These are phyloP conservation scores for Ogataea degrootiae DNA, from an alignment of 805 yeast species.

Conservation along the genomic window DNA sequence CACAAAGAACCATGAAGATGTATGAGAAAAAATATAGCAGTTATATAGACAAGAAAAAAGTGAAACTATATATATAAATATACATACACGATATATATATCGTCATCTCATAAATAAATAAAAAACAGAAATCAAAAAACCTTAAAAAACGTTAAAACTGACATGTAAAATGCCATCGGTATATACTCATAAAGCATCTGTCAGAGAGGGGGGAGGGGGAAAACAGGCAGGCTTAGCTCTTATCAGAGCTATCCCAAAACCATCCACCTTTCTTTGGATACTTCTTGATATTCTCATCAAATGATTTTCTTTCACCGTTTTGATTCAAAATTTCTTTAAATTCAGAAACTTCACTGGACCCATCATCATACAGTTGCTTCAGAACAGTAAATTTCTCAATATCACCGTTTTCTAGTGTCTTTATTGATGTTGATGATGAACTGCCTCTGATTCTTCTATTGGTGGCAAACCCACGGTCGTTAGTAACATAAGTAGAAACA, in stretches of 20 bases:
- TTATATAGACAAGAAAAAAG: too few species aligned
- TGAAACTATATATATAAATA: too few species aligned
- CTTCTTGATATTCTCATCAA: slow-evolving; percentile 17
- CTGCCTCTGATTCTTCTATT: slow-evolving; percentile 32
- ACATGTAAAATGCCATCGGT: too few species aligned
- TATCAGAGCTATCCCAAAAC: slow-evolving; percentile 25
- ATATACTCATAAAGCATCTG: too few species aligned
- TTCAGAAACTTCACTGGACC: slow-evolving; percentile 35
- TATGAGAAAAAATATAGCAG: too few species aligned
- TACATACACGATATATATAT: too few species aligned
- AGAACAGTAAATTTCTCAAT: slow-evolving; percentile 35
- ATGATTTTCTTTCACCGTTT: slow-evolving; percentile 31
- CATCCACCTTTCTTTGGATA: slow-evolving; percentile 18
- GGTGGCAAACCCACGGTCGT: background rate
- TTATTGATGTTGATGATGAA: slow-evolving; percentile 32
- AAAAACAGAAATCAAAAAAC: too few species aligned
- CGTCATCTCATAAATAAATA: too few species aligned
- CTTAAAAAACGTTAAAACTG: too few species aligned
- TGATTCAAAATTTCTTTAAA: slow-evolving; percentile 34
- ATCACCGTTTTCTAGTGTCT: slow-evolving; percentile 39
- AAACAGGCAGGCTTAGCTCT: background rate
- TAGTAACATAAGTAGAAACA: background rate
- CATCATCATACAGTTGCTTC: slow-evolving; percentile 39
- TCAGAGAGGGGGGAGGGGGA: background rate
- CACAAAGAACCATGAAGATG: too few species aligned